Evolutionary conservation across 108 stramenopile species (phyloP), one percentile per base, ranked within the genome.

Genomic region (Conticribra guillardii): DNA sequence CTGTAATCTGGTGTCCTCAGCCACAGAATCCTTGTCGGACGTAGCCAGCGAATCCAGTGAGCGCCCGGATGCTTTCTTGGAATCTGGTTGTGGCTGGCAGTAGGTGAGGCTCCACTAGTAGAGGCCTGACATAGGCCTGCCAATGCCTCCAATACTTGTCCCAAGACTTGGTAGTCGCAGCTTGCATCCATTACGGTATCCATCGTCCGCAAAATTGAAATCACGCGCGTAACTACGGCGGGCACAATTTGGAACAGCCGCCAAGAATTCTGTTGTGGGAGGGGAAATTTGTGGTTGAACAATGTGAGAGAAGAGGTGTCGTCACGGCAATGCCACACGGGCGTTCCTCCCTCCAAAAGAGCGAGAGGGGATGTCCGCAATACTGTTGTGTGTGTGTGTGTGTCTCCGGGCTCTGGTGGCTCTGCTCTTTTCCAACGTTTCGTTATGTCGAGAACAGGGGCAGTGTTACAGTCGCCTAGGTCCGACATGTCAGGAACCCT

Each of bases 241-340:
- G 28, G 8, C 17, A 29, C 11, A 5, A 4, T 8, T 17, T 31
- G 29, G 56, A 32, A 57, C 1, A 31, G 1, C 1, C 0, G 27
- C 56, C 56, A 57, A 30, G 56, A 57, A 1, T 30, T 29, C 31
- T 31, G 56, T 41, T 41, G 5, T 41, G 56, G 56, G 2, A 57
- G 29, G 1, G 31, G 29, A 28, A 30, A 57, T 4, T n/a, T 4
- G 7, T 1, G 18, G 18, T 57, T 57, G 15, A 30, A 57, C 1
- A 31, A 53, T n/a, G n/a, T n/a, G n/a, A n/a, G n/a, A n/a, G n/a
- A n/a, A n/a, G n/a, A n/a, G n/a, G n/a, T n/a, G n/a, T n/a, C n/a
- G n/a, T n/a, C n/a, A n/a, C n/a, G n/a, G n/a, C n/a, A n/a, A n/a
- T n/a, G n/a, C n/a, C n/a, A n/a, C n/a, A n/a, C n/a, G n/a, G n/a